phyloP scores from a whole-genome alignment of 108 stramenopile genomes.

The Skeletonema costatum region DNA sequence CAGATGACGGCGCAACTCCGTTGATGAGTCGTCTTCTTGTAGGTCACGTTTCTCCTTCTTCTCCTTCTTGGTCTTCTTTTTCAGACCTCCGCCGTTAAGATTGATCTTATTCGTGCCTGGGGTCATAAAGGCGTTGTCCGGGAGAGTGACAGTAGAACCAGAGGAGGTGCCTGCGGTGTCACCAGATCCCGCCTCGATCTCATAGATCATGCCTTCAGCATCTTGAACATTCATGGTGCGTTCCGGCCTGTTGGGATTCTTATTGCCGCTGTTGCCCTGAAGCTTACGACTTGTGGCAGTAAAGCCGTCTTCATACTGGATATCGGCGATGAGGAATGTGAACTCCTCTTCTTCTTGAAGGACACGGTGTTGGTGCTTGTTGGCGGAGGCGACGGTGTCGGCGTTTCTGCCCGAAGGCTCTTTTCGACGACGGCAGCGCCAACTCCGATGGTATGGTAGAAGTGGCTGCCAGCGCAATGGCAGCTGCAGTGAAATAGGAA shows the following conservation, averaged over 20 bases:
- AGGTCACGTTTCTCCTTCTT: not conserved
- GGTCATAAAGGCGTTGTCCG: not conserved
- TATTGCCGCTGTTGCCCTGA: not conserved
- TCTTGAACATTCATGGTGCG: not conserved
- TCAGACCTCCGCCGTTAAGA: not conserved
- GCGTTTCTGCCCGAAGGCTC: constrained; percentile 6
- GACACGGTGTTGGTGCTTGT: not conserved
- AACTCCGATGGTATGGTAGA: too few relatives aligned
- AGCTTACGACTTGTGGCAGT: not conserved
- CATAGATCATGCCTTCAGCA: not conserved
- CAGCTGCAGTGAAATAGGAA: too few relatives aligned
- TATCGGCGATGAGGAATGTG: constrained; percentile 5
- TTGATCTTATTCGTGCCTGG: not conserved
- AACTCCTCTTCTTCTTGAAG: constrained; percentile 1
- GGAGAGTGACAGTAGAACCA: not conserved
- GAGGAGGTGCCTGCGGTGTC: not conserved
- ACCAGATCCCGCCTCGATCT: not conserved
- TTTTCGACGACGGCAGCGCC: not conserved
- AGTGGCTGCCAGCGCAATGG: too few relatives aligned
- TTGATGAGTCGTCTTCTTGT: not conserved
- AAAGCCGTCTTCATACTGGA: constrained; percentile 1
- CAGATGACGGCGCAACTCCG: not conserved
- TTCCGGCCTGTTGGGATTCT: not conserved
- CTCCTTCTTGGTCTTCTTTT: not conserved
- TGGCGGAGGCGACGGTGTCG: not conserved